Evolutionary conservation across 2,329 filamentous ascomycete genomes (phyloP), one percentile per base, ranked within the genome.

Genomic region (Aspergillus intermedius): DNA sequence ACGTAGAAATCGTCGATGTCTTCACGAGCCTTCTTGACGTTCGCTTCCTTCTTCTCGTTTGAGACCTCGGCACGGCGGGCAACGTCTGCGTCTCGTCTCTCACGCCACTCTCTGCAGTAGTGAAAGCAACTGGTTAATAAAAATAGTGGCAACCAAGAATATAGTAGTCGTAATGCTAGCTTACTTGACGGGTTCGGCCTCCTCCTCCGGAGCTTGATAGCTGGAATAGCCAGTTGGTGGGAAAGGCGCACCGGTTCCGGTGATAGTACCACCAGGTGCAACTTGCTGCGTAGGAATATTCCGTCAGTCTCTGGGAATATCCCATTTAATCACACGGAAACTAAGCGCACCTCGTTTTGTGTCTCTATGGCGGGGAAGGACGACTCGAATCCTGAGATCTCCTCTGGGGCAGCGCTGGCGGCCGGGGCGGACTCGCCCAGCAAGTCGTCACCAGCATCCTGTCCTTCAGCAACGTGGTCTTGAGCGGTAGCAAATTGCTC

Each of bases 1-100:
- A 96, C 91, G 77, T 98, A 98, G 74, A 97, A 98, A 69, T 96
- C 93, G 68, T 98, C 93, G 56, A 98, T 95, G 69, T 94, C 93
- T 67, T 91, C 81, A 65, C 90, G 89, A 9, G 93, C 93, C 60
- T 93, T 89, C 68, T 88, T 83, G 65, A 96, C 75, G 1, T 90
- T 96, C 68, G 91, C 84, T 54, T 82, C 81, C 68, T 93, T 93
- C 74, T 91, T 88, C 56, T 82, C 78, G 39, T 83, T 82, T 47
- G 91, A 91, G 57, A 91, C 82, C 69, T 95, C 84, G 56, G 88
- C 85, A 62, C 91, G 88, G 71, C 91, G 90, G 60, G 85, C 78
- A 57, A 94, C 86, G 64, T 85, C 83, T 35, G 86, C 83, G 63
- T 95, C 88, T 56, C 93, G 86, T 64, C 87, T 86, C 72, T 91